Base-by-base conservation (phyloP, 768 basidiomycete genomes). In the Polyporus arcularius region DNA sequence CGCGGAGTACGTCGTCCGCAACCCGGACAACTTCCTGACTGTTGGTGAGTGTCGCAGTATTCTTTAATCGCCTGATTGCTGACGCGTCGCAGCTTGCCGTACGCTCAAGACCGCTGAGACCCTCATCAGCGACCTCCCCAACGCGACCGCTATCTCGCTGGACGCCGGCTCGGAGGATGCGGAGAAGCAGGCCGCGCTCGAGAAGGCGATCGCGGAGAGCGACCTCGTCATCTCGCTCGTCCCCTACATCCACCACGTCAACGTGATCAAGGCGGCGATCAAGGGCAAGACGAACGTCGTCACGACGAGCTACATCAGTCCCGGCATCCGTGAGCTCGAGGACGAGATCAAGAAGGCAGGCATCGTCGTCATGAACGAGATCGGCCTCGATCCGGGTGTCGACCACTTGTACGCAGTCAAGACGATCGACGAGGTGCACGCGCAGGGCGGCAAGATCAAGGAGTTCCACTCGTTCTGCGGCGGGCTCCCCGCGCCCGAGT, bases 161-260 rank as follows among this genome's bases (percentile, higher is more conserved):
- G 94, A 99, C 71, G 96, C 94, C 42, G 58, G 58, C 51, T 63
- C 62, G 4, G 53, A 58, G 54, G 57, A 63, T 26, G 57, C 62
- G 7, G 81, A 75, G 63, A 78, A 88, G 67, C 74, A 85, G 32
- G 76, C 79, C 8, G 89, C 86, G 12, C 87, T 99, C 45, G 92
- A 96, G 68, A 81, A 81, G 16, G 87, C 87, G 48, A 83, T 99
- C 57, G 90, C 90, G 21, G 87, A 84, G 48, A 89, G 92, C 73
- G 94, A 98, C 74, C 84, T 98, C 52, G 94, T 98, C 73, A 92
- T 98, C 72, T 96, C 94, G 8, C 86, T 99, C 71, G 96, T 99
- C 65, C 97, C 97, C 0, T 98, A 98, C 82, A 93, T 87, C 56
- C 80, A 87, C 80, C 97, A 98, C 73, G 86, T 87, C 16, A 79